These are phyloP conservation scores for Penicillium dipodomyicola DNA, from an alignment of 495 filamentous ascomycete species.

Conservation along the genomic window DNA sequence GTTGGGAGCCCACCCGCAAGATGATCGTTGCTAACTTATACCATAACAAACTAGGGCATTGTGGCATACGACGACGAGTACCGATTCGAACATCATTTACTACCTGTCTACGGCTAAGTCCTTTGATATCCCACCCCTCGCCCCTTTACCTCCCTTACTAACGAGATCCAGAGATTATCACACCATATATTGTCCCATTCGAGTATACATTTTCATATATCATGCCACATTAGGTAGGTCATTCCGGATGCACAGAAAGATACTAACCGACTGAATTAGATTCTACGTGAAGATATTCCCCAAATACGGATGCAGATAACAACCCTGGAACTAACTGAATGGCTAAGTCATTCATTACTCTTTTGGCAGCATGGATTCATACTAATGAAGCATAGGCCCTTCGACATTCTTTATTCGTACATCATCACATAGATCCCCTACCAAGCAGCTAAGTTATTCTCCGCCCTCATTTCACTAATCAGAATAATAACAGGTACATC, in stretches of 20 bases:
- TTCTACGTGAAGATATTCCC: background rate
- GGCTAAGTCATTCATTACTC: background rate
- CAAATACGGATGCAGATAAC: background rate
- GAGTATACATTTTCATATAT: background rate
- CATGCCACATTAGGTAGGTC: background rate
- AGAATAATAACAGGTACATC: background rate
- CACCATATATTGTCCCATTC: background rate
- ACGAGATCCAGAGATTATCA: background rate
- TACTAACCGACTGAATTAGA: background rate
- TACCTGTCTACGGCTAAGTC: background rate
- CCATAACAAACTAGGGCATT: background rate
- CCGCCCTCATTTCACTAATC: background rate
- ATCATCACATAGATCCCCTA: background rate
- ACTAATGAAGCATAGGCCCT: background rate
- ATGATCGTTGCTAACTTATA: background rate
- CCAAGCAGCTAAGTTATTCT: background rate
- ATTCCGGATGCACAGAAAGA: background rate
- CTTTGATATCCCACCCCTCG: background rate
- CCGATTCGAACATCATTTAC: background rate
- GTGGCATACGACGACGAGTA: background rate
- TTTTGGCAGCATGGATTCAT: background rate
- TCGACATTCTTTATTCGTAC: background rate
- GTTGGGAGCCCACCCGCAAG: background rate
- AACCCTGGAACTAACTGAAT: background rate
- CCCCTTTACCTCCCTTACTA: background rate